A percentile compares a stretch with the other conserved stretches of the same genome.
Evolutionary conservation across 148 eudicot genomes (phyloP).

Genomic region (Chenopodium formosanum): DNA sequence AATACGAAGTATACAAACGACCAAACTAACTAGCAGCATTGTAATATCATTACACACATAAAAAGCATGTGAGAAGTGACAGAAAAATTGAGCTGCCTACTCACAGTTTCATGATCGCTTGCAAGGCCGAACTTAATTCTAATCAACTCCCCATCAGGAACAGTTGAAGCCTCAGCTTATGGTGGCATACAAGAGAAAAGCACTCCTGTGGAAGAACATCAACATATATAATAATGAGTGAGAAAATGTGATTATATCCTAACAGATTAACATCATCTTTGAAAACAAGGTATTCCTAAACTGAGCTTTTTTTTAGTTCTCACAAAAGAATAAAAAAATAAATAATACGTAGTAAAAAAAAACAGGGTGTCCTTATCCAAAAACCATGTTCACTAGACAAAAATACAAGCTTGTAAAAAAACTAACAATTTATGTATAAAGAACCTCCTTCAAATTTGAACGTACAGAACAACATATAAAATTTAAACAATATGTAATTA

Average conservation of each 20-base stretch:
- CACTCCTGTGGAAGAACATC: background rate
- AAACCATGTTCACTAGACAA: conserved; percentile 4
- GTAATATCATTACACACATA: background rate
- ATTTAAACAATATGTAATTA: too few relatives aligned
- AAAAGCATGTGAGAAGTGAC: background rate
- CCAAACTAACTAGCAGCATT: background rate
- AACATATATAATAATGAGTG: background rate
- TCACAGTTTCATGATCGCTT: conserved; percentile 60
- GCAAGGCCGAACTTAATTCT: conserved; percentile 65
- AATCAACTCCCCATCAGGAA: conserved; percentile 51
- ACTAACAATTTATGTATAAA: background rate
- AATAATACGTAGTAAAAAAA: background rate
- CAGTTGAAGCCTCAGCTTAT: conserved; percentile 16
- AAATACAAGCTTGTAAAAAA: background rate
- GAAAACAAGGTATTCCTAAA: background rate
- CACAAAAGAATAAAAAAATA: background rate
- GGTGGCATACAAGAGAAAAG: conserved; percentile 9
- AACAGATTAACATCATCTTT: background rate
- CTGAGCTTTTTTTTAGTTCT: background rate
- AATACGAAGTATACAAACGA: background rate
- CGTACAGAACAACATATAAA: too few relatives aligned
- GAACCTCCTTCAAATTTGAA: background rate
- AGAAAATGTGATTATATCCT: background rate
- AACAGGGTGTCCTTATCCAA: too few relatives aligned
- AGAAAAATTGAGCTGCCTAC: conserved; percentile 19